Evolutionary conservation across 805 yeast species (phyloP).

Genomic region (Wickerhamiella alocasiicola): DNA sequence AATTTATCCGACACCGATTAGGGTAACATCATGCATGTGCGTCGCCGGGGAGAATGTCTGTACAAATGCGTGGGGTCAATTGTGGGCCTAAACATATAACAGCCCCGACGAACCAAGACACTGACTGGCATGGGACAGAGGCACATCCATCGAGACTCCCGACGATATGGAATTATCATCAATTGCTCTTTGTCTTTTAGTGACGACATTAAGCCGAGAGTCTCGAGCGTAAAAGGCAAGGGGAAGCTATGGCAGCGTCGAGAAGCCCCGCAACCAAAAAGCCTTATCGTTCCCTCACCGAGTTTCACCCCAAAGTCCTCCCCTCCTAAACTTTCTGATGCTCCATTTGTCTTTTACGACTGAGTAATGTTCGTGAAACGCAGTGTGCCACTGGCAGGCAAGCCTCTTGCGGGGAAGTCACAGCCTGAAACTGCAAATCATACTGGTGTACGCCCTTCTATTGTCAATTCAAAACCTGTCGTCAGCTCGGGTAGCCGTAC

Average conservation of each 20-base stretch:
- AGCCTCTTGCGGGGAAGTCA: neutral
- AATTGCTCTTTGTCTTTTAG: neutral
- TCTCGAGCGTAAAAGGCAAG: too few species aligned
- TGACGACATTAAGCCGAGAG: too few species aligned
- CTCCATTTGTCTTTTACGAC: neutral
- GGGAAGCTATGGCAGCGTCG: conserved; percentile 5
- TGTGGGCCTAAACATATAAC: too few species aligned
- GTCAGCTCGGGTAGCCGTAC: conserved; percentile 72
- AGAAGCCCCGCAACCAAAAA: neutral
- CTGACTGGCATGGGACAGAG: neutral
- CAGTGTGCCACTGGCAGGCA: conserved; percentile 11
- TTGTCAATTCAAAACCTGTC: conserved; percentile 59
- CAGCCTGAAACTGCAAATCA: conserved; percentile 28
- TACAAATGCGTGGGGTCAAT: too few species aligned
- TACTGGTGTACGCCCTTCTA: conserved; percentile 65
- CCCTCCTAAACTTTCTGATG: neutral
- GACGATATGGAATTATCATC: conserved; percentile 1
- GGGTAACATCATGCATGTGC: too few species aligned
- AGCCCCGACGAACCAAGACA: too few species aligned
- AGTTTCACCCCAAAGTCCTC: neutral
- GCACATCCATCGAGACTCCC: neutral
- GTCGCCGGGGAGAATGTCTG: too few species aligned
- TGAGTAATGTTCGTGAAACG: conserved; percentile 8
- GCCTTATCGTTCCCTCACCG: neutral
- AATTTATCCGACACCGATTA: too few species aligned